Evolutionary conservation across 192 early-diverging fungal species (phyloP).

Genomic region (Funneliformis geosporum): DNA sequence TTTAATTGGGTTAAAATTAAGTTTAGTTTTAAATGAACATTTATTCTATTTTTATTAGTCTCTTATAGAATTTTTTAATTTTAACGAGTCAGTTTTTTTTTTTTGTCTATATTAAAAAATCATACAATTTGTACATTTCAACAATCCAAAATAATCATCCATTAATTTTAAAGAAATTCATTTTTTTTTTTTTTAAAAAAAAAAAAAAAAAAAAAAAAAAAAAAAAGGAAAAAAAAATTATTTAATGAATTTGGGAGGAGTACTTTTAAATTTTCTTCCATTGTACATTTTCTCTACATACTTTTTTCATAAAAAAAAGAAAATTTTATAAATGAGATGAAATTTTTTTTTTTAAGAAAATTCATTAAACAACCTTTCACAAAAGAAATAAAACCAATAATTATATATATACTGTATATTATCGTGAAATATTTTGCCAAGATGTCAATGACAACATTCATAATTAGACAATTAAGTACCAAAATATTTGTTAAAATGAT

Average conservation of each 20-base stretch:
- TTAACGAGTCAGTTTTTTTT: neutral
- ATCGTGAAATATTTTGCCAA: too few species aligned
- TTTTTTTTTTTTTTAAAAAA: neutral
- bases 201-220: too few species aligned
- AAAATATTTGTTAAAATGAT: too few species aligned
- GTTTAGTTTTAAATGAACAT: slow-evolving; percentile 1
- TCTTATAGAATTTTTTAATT: neutral
- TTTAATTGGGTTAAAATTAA: neutral
- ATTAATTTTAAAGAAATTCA: slow-evolving; percentile 12
- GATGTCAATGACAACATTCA: too few species aligned
- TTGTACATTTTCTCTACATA: slow-evolving; percentile 9
- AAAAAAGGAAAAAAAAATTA: too few species aligned
- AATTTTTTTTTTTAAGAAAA: too few species aligned
- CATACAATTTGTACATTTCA: slow-evolving; percentile 18
- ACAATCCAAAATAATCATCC: neutral
- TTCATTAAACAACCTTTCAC: too few species aligned
- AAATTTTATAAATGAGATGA: too few species aligned
- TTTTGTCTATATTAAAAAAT: neutral
- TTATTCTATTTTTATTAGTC: neutral
- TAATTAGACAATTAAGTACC: too few species aligned
- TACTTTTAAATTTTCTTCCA: neutral
- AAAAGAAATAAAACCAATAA: too few species aligned
- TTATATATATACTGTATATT: too few species aligned
- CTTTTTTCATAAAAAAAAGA: neutral
- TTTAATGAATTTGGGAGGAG: neutral